Conservation (phyloP, 768 basidiomycete species). For the Chlorophyllum brunneum region DNA sequence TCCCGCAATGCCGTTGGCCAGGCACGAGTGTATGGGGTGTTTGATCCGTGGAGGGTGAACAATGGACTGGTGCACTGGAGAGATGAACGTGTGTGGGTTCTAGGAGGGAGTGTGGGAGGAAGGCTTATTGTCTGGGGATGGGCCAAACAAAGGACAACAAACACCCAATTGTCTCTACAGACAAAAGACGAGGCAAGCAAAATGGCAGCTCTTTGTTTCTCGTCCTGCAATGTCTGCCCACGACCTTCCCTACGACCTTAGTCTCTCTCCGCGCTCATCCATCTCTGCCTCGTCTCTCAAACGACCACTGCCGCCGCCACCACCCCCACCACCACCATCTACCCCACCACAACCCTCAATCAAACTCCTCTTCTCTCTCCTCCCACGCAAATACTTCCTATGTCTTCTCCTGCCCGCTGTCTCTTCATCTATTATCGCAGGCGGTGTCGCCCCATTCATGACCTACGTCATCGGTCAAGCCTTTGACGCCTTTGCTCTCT, state of each 20-base stretch:
- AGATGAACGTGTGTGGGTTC: no score
- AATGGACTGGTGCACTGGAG: no score
- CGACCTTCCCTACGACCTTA: constrained; percentile 20
- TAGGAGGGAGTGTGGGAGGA: no score
- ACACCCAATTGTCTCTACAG: constrained; percentile 13
- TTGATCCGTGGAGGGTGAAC: no score
- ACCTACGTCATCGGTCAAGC: constrained; percentile 74
- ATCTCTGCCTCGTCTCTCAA: constrained; percentile 16
- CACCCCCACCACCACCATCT: constrained; percentile 12
- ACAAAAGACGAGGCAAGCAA: constrained; percentile 16
- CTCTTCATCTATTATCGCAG: constrained; percentile 55
- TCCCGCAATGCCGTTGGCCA: no score
- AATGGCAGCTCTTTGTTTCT: constrained; percentile 3
- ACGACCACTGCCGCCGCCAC: not conserved
- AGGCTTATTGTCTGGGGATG: constrained; percentile 9
- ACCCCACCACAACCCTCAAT: constrained; percentile 43
- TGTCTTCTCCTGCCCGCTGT: constrained; percentile 62
- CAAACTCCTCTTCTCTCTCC: constrained; percentile 62
- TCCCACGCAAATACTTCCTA: constrained; percentile 52
- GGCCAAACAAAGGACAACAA: constrained; percentile 16
- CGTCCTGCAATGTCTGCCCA: constrained; percentile 11
- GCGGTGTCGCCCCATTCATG: constrained; percentile 83
- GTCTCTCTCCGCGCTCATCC: constrained; percentile 21
- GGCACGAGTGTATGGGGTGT: no score
- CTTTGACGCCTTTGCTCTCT: constrained; percentile 65